Base-by-base conservation (phyloP, 2,329 filamentous ascomycete species). In the Sporothrix protearum region DNA sequence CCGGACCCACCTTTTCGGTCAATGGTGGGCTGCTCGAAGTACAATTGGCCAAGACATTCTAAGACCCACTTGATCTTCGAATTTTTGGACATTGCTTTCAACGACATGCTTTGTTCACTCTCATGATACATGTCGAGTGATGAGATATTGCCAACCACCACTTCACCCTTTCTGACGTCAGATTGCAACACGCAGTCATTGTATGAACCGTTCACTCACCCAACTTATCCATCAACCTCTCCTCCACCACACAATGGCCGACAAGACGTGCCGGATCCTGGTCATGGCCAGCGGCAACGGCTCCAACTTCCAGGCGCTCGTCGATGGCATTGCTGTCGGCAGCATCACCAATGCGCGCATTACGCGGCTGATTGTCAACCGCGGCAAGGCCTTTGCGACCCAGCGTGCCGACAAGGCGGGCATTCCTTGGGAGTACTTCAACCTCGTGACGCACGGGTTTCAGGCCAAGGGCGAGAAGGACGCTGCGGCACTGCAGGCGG, bases 351-450 rank as follows among this genome's bases (percentile, higher is more conserved):
- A 80, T 59, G 82, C 82, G 70, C 77, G 78, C 30, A 85, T 88
- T 73, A 77, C 82, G 72, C 80, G 80, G 55, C 80, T 88, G 45
- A 78, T 84, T 22, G 82, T 84, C 12, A 87, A 87, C 77, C 80
- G 84, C 45, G 81, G 80, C 73, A 84, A 80, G 22, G 85, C 85
- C 4, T 83, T 80, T 71, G 84, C 85, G 1, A 81, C 77, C 1
- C 76, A 75, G n/a, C 77, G 80, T 0, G 80, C 80, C 7, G 77
- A 80, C 1, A 82, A 77, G 88, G 88, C 75, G 12, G 81, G 79
- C 71, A 94, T 96, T 71, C 89, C 92, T 0, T 92, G 88, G 71
- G 87, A 88, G 70, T 95, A 95, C 83, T 93, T 95, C 85, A 95
- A 95, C 80, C 87, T 96, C 53, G 85, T 94, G 71, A 86, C 87